Percentiles rank a stretch among this genome's conserved stretches.
Evolutionary conservation across 345 rosid species (phyloP).

Genomic region (Garcia nutans): DNA sequence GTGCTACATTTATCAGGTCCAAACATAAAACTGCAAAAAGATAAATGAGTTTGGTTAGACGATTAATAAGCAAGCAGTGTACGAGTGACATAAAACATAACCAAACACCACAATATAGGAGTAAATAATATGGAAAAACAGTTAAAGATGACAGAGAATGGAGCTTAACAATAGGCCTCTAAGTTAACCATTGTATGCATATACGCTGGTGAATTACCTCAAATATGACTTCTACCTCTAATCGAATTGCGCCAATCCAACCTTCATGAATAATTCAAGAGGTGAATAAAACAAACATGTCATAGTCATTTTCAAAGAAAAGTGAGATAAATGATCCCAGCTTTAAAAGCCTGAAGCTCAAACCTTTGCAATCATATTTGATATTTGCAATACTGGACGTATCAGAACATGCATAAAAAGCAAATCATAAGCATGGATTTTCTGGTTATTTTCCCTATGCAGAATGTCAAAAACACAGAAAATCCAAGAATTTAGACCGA

Average conservation of each 20-base stretch:
- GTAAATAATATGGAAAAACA: not conserved
- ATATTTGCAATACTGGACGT: not conserved
- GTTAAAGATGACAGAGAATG: not conserved
- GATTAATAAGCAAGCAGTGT: not conserved
- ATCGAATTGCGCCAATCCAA: not conserved
- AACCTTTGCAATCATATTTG: not conserved
- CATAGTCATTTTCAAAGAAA: not conserved
- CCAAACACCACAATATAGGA: not conserved
- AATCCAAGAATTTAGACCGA: too few species aligned
- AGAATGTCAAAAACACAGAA: not conserved
- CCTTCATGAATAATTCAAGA: not conserved
- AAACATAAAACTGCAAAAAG: constrained; percentile 69
- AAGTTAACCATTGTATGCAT: not conserved
- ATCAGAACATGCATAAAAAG: not conserved
- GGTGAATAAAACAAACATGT: not conserved
- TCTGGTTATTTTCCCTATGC: not conserved
- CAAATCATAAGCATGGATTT: not conserved
- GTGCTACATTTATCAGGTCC: constrained; percentile 89
- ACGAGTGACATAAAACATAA: not conserved
- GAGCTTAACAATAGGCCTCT: not conserved
- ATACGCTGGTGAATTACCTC: not conserved
- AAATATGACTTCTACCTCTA: not conserved
- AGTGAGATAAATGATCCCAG: not conserved
- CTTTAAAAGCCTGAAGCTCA: not conserved
- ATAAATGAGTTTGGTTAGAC: not conserved